These are phyloP conservation scores for Thermomucor indicae-seudaticae DNA, from an alignment of 371 early-diverging fungal genomes.

Conservation along the genomic window DNA sequence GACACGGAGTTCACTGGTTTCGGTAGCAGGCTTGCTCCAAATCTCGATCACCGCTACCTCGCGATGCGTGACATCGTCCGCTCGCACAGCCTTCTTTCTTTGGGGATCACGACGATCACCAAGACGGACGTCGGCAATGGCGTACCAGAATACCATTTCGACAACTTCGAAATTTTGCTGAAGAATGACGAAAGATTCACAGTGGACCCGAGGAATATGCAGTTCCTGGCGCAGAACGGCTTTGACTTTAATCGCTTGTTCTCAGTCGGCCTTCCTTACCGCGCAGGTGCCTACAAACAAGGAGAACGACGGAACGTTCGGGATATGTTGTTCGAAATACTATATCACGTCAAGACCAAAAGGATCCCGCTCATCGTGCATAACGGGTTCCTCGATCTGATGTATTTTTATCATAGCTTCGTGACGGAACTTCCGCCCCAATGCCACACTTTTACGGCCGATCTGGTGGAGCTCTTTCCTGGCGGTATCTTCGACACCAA, in stretches of 20 bases:
- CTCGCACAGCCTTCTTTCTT: slow-evolving; percentile 71
- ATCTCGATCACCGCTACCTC: slow-evolving; percentile 74
- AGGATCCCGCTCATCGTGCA: slow-evolving; percentile 75
- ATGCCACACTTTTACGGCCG: slow-evolving; percentile 66
- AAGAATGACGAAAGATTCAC: slow-evolving; percentile 31
- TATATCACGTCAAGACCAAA: slow-evolving; percentile 14
- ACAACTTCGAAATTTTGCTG: slow-evolving; percentile 23
- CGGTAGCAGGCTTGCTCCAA: slow-evolving; percentile 29
- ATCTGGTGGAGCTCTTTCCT: slow-evolving; percentile 74
- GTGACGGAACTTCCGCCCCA: slow-evolving; percentile 68
- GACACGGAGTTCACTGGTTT: slow-evolving; percentile 92
- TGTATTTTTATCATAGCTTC: slow-evolving; percentile 86
- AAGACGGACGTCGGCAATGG: not conserved
- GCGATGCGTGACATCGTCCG: slow-evolving; percentile 62
- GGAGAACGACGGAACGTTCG: slow-evolving; percentile 1
- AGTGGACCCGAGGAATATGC: slow-evolving; percentile 63
- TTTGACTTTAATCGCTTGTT: slow-evolving; percentile 81
- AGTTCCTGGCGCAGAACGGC: slow-evolving; percentile 76
- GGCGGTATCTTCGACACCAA: slow-evolving; percentile 91
- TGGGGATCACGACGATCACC: slow-evolving; percentile 64
- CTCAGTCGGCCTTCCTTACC: slow-evolving; percentile 72
- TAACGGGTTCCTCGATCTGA: slow-evolving; percentile 87
- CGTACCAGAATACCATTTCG: not conserved
- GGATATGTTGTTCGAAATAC: slow-evolving; percentile 32
- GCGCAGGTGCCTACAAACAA: slow-evolving; percentile 35